These are phyloP conservation scores for Strigomonas culicis DNA, from an alignment of 208 protist genomes.

Conservation along the genomic window DNA sequence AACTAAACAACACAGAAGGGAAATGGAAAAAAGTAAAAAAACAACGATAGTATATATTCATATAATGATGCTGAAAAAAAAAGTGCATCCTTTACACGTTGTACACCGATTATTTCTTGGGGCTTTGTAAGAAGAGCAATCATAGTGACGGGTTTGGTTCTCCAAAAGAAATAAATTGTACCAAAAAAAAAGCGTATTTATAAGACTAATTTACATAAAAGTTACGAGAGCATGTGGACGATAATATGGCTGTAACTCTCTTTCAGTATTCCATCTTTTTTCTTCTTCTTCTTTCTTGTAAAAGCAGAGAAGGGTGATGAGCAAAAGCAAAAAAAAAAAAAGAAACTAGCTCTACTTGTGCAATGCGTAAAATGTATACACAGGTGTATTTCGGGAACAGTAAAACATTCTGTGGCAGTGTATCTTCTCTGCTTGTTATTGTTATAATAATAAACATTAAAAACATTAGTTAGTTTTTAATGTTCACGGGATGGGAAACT, in stretches of 20 bases:
- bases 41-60: not conserved
- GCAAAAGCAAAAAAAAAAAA: not conserved
- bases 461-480: no score
- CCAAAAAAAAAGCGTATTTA: constrained; percentile 2
- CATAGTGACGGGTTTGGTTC: no score
- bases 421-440: no score
- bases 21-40: constrained; percentile 16
- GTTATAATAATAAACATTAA: no score
- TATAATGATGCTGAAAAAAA: constrained; percentile 1
- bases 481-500: no score
- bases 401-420: no score
- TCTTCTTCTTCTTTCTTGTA: no score
- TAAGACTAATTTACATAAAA: no score
- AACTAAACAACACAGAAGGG: not conserved
- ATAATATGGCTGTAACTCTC: not conserved
- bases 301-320: not conserved
- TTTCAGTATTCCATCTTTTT: no score
- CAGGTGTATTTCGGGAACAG: not conserved
- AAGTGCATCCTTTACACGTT: not conserved
- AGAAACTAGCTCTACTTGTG: not conserved
- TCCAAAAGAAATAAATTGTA: constrained; percentile 4
- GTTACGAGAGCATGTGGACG: no score
- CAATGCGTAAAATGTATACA: not conserved
- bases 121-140: no score
- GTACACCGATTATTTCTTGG: no score